Evolutionary conservation across 768 basidiomycete genomes (phyloP).

Genomic region (Russula ochroleuca): DNA sequence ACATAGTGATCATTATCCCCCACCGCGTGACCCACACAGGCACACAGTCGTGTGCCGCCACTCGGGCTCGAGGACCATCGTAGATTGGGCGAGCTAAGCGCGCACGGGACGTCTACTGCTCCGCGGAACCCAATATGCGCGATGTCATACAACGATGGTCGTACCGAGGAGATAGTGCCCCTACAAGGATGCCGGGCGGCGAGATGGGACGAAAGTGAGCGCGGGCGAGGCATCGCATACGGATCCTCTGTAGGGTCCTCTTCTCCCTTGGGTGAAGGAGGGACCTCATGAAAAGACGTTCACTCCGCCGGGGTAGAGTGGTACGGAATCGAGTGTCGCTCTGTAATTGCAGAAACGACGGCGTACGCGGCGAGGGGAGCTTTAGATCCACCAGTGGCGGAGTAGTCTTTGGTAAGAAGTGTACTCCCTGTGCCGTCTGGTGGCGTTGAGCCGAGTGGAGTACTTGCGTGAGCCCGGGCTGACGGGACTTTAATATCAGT

Average conservation of each 20-base stretch:
- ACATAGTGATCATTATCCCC: conserved; percentile 82
- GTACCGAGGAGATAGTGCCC: conserved; percentile 25
- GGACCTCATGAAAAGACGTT: neutral
- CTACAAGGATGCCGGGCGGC: neutral
- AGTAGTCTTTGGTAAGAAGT: conserved; percentile 25
- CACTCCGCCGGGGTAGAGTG: neutral
- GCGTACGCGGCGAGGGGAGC: conserved; percentile 26
- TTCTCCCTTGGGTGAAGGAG: conserved; percentile 2
- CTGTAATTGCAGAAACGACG: neutral
- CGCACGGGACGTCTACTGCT: conserved; percentile 55
- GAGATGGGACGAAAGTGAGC: conserved; percentile 2
- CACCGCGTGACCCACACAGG: conserved; percentile 79
- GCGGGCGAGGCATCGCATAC: conserved; percentile 5
- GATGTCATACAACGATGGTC: conserved; percentile 44
- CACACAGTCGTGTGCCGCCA: conserved; percentile 77
- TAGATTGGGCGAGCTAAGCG: conserved; percentile 65
- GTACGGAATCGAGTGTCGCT: conserved; percentile 8
- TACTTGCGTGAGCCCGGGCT: neutral
- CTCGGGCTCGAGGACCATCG: conserved; percentile 66
- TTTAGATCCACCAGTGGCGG: conserved; percentile 28
- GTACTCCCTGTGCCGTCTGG: neutral
- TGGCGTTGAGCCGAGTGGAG: conserved; percentile 11
- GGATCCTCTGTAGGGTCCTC: neutral
- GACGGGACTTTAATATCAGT: neutral
- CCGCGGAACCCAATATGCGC: conserved; percentile 50